These are phyloP conservation scores for Croton setiger DNA, from an alignment of 441 rosid genomes.

Conservation along the genomic window DNA sequence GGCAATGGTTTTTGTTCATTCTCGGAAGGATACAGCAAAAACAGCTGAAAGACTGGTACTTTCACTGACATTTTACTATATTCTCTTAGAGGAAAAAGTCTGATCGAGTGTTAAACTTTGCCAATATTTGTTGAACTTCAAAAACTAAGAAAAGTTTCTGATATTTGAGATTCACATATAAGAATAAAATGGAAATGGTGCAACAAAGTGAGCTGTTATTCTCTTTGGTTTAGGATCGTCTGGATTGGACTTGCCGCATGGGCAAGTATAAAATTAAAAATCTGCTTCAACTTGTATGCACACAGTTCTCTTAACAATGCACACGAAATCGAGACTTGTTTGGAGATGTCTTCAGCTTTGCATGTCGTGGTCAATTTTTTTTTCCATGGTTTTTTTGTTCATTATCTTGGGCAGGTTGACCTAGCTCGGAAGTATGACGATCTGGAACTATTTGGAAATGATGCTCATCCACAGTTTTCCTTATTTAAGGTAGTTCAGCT, in stretches of 20 bases:
- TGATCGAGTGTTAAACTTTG: neutral
- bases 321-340: too few relatives aligned
- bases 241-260: neutral
- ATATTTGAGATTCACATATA: neutral
- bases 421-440: conserved; percentile 68
- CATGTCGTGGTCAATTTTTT: conserved; percentile 12
- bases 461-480: conserved; percentile 67
- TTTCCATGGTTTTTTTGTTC: neutral
- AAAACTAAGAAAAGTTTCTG: neutral
- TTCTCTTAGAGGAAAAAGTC: neutral
- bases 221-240: neutral
- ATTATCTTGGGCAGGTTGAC: conserved; percentile 58
- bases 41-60: conserved; percentile 90
- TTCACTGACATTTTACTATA: neutral
- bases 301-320: neutral
- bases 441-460: conserved; percentile 61
- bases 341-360: neutral
- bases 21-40: conserved; percentile 96
- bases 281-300: neutral
- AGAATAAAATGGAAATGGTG: neutral
- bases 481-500: conserved; percentile 53
- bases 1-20: conserved; percentile 97
- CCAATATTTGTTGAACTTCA: neutral
- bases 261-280: neutral
- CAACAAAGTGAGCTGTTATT: neutral